Base-by-base conservation (phyloP, 179 eudicot genomes). In the Sideroxylon spinosum region DNA sequence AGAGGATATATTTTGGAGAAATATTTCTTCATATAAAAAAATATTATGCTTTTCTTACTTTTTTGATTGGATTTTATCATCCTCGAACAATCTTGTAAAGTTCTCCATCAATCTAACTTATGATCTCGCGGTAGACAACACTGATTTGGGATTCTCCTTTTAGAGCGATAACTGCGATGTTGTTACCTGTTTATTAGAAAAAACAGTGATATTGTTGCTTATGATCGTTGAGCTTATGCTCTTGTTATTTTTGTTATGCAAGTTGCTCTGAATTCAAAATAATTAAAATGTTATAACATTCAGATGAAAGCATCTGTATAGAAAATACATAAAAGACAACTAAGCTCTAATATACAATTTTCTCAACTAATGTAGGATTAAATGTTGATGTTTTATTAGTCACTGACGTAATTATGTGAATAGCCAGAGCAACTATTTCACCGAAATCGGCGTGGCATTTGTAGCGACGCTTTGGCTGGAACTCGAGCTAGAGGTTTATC, bases 391-490 rank as follows among this genome's bases (percentile, higher is more conserved):
- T 81, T 53, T 68, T 48, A 71, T 68, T 77, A 23, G 62, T 61
- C 78, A 68, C 73, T 76, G 77, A 61, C 70, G 65, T 44, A 68
- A 77, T 71, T 75, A 78, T 79, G 20, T 82, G 74, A 68, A 81
- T 83, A 95, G 99, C 99, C 99, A 68, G 99, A 95, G 88, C 91
- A 90, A 85, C 84, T 95, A 66, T 95, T 91, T 85, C 92, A 90
- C 78, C 92, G 97, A 29, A 86, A 86, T 71, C 82, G 81, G 85
- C 91, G 88, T 46, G 84, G 68, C 78, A 86, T 95, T 78, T 85
- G 75, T 75, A 95, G 97, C 81, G 99, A 95, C 81, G 98, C 99
- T 75, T 82, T 95, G 88, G 99, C 98, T 72, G 99, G 91, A 84
- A 95, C 99, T 53, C 88, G 99, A 83, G 93, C 97, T 66, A 90